Percentiles rank a stretch among this genome's conserved stretches.
Conservation (phyloP, 805 yeast species). For the Huiozyma sinensis region DNA sequence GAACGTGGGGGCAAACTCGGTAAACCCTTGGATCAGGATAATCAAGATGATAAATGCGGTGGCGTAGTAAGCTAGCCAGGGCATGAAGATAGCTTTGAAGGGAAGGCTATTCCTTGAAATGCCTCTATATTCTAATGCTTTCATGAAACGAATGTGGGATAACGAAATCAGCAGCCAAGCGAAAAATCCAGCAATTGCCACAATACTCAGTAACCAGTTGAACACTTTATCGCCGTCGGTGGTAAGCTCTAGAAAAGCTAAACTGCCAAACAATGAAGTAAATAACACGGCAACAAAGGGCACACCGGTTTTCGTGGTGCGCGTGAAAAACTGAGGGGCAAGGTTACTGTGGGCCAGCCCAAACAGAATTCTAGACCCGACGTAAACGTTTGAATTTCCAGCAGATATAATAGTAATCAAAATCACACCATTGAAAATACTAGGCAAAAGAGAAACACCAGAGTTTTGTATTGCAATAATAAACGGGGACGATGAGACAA, state of each 20-base stretch:
- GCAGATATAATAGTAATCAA: constrained; percentile 55
- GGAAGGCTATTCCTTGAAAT: constrained; percentile 56
- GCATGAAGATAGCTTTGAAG: constrained; percentile 56
- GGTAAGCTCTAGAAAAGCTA: constrained; percentile 47
- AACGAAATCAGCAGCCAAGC: constrained; percentile 56
- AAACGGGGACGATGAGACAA: constrained; percentile 51
- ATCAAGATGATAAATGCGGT: constrained; percentile 41
- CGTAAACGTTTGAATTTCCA: constrained; percentile 62
- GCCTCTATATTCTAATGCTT: constrained; percentile 45
- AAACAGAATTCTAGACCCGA: constrained; percentile 53
- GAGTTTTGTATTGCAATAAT: constrained; percentile 54
- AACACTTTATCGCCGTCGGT: constrained; percentile 43
- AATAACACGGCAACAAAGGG: constrained; percentile 44
- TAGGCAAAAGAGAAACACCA: constrained; percentile 52
- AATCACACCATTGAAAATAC: constrained; percentile 58
- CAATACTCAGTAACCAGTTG: constrained; percentile 57
- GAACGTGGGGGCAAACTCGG: constrained; percentile 41
- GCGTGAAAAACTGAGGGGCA: constrained; percentile 42
- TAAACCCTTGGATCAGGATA: constrained; percentile 58
- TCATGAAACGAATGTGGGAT: constrained; percentile 57
- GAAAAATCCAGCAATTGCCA: constrained; percentile 63
- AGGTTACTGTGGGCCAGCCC: constrained; percentile 44
- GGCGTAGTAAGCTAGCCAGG: constrained; percentile 53
- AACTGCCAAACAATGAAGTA: constrained; percentile 48
- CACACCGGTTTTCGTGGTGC: constrained; percentile 44